Evolutionary conservation across 179 eudicot genomes (phyloP), one percentile per base, ranked within the genome.

Genomic region (Silene coronaria): DNA sequence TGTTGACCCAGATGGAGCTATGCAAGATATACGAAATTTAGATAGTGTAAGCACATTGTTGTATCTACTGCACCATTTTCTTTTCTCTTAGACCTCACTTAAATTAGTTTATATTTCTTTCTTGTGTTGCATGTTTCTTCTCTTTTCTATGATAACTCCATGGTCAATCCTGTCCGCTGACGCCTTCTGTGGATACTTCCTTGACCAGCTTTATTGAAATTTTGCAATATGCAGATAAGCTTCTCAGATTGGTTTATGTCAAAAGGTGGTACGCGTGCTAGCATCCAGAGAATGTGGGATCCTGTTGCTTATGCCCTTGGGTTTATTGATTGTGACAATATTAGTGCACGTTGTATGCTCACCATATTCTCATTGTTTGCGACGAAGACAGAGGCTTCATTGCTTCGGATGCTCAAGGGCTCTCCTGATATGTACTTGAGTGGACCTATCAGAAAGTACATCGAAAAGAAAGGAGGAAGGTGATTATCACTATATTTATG

Each of bases 261-360:
- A 53, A 95, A 88, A 88, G 99, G 99, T 28, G 99, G 99, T 61
- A 95, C 96, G 28, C 95, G 99, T 55, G 77, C 85, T 69, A 92
- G 99, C 81, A 92, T 95, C 65, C 95, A 91, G 85, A 95, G 94
- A 82, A 89, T 95, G 97, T 95, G 99, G 99, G 97, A 95, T 77
- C 99, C 99, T 77, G 99, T 95, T 85, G 99, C 99, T 71, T 95
- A 95, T 90, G 99, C 97, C 77, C 97, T 95, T 65, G 99, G 99
- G 78, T 95, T 95, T 82, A 95, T 95, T 75, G 99, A 95, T 79
- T 95, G 99, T 80, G 97, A 95, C 83, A 95, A 95, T 80, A 95
- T 95, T 77, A 95, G 99, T 57, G 97, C 99, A 10, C 97, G 99
- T 58, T 95, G 99, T 82, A 95, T 95, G 99, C 99, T 95, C 85